These are phyloP conservation scores for Tephrocybe rancida DNA, from an alignment of 768 basidiomycete species.

Conservation along the genomic window DNA sequence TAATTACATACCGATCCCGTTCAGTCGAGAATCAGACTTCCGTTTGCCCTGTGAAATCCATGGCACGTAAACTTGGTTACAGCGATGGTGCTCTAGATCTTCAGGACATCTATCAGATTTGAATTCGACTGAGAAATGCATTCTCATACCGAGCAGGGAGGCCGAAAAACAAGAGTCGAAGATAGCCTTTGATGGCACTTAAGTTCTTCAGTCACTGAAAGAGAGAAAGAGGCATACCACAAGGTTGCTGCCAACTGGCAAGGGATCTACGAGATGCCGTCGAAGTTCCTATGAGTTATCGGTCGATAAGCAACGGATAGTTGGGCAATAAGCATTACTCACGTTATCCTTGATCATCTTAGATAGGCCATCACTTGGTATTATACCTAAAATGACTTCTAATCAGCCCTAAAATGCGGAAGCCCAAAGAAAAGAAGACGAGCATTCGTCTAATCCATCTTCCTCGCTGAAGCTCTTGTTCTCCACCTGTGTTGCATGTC, in stretches of 20 bases:
- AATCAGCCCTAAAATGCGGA: neutral
- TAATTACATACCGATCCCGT: no score
- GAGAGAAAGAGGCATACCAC: conserved; percentile 28
- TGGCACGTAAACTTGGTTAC: conserved; percentile 48
- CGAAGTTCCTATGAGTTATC: conserved; percentile 32
- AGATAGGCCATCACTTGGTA: conserved; percentile 39
- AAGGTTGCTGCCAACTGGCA: conserved; percentile 38
- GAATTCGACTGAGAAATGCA: no score
- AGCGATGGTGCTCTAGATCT: conserved; percentile 46
- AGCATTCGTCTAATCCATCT: conserved; percentile 58
- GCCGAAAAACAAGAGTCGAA: conserved; percentile 45
- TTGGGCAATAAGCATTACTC: conserved; percentile 3
- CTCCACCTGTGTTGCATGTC: conserved; percentile 48
- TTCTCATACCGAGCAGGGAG: conserved; percentile 34
- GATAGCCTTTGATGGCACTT: no score
- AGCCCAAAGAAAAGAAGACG: conserved; percentile 5
- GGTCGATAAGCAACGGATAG: neutral
- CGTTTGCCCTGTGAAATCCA: conserved; percentile 46
- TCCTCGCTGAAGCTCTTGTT: conserved; percentile 46
- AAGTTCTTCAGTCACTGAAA: no score
- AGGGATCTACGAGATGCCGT: conserved; percentile 33
- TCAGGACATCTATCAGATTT: neutral
- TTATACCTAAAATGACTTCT: conserved; percentile 29
- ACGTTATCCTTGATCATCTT: conserved; percentile 40
- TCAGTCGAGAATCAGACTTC: conserved; percentile 33